Conservation (phyloP, 129 eudicot species). For the Logfia minima region DNA sequence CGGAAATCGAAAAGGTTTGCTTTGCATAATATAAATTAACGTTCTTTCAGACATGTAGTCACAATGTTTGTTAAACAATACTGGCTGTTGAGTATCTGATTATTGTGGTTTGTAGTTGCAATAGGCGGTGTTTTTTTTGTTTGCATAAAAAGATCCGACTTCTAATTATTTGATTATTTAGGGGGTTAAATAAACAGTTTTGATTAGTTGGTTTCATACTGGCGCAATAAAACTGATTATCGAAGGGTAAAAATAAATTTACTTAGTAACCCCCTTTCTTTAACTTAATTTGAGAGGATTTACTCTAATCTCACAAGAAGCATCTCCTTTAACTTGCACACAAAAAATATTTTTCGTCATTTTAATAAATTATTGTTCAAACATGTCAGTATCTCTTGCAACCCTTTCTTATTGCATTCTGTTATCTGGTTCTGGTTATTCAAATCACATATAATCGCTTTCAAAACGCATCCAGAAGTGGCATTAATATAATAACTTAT, state of each 20-base stretch:
- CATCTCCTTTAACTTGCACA: background rate
- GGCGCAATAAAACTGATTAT: background rate
- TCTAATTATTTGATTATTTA: background rate
- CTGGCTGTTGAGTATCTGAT: background rate
- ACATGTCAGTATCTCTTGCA: background rate
- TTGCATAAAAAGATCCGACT: background rate
- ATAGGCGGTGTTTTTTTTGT: background rate
- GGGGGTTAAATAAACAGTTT: background rate
- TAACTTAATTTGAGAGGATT: background rate
- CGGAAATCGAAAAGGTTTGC: slow-evolving; percentile 52
- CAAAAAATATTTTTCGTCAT: background rate
- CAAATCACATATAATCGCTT: background rate
- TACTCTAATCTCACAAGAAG: background rate
- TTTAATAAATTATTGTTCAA: background rate
- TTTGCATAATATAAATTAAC: background rate
- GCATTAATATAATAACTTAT: slow-evolving; percentile 10
- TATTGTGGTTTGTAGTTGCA: background rate
- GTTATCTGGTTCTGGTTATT: background rate
- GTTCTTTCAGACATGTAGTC: background rate
- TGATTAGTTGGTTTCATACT: background rate
- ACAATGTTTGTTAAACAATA: background rate
- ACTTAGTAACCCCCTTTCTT: background rate
- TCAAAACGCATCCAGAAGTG: background rate
- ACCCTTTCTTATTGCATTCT: background rate
- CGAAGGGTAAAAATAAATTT: background rate